phyloP scores from a whole-genome alignment of 371 early-diverging fungal species.

The Pancytospora philotis region DNA sequence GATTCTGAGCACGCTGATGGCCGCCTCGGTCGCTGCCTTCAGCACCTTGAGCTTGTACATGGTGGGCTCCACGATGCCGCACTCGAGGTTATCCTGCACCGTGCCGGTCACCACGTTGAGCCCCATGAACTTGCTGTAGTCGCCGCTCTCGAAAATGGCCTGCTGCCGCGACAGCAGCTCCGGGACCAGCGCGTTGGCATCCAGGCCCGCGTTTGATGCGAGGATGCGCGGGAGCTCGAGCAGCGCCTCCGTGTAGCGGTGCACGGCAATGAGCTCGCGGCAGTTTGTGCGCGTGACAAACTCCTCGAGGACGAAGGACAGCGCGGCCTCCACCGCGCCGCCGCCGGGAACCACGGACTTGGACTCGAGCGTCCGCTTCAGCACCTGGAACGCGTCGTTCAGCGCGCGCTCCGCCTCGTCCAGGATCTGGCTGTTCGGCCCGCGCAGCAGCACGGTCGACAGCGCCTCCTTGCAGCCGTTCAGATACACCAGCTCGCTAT shows the following conservation, averaged over 20 bases:
- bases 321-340: slow-evolving; percentile 91
- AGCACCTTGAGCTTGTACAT: slow-evolving; percentile 93
- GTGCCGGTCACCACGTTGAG: slow-evolving; percentile 83
- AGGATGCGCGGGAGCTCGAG: slow-evolving; percentile 90
- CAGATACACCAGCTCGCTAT: slow-evolving; percentile 89
- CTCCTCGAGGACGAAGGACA: slow-evolving; percentile 90
- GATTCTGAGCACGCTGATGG: slow-evolving; percentile 91
- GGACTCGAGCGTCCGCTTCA: slow-evolving; percentile 91
- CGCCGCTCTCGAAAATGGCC: slow-evolving; percentile 67
- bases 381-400: slow-evolving; percentile 88
- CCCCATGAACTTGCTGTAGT: slow-evolving; percentile 63
- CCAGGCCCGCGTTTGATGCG: slow-evolving; percentile 93
- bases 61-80: slow-evolving; percentile 95
- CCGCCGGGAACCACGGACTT: slow-evolving; percentile 89
- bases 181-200: slow-evolving; percentile 85
- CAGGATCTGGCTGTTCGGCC: slow-evolving; percentile 76
- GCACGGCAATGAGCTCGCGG: slow-evolving; percentile 88
- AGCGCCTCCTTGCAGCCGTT: slow-evolving; percentile 63
- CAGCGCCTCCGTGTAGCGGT: slow-evolving; percentile 88
- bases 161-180: slow-evolving; percentile 62
- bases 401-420: slow-evolving; percentile 98
- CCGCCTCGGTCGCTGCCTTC: slow-evolving; percentile 97
- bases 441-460: slow-evolving; percentile 64
- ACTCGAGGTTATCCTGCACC: slow-evolving; percentile 80
- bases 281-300: slow-evolving; percentile 71